Evolutionary conservation across 257 asterid genomes (phyloP).

Genomic region (Jacaranda mimosifolia): DNA sequence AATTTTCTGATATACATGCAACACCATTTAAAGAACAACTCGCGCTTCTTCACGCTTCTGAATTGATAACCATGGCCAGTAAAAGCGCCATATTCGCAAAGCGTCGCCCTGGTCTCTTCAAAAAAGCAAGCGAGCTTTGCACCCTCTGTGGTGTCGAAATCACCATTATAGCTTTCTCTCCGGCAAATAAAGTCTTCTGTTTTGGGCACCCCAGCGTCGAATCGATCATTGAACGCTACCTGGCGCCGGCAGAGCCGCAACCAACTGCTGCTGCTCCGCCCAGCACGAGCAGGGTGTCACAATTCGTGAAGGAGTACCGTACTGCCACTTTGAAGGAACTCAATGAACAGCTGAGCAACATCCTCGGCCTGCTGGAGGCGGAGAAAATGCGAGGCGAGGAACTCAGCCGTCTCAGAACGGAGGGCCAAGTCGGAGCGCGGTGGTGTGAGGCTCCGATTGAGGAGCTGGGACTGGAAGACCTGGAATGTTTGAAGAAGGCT

Average conservation of each 20-base stretch:
- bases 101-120: constrained; percentile 73
- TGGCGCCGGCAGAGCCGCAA: neutral
- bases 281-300: constrained; percentile 14
- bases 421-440: too few species aligned
- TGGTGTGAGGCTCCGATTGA: too few species aligned
- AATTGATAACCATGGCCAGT: too few species aligned
- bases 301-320: constrained; percentile 29
- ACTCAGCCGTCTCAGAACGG: too few species aligned
- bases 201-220: constrained; percentile 70
- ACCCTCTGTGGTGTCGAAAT: constrained; percentile 59
- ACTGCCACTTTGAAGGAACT: constrained; percentile 13
- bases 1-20: too few species aligned
- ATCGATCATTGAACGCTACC: constrained; percentile 40
- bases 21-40: too few species aligned
- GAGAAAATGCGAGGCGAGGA: too few species aligned
- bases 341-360: constrained; percentile 45
- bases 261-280: too few species aligned
- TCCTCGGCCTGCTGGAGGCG: too few species aligned
- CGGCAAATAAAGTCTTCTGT: constrained; percentile 53
- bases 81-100: constrained; percentile 67
- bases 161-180: constrained; percentile 64
- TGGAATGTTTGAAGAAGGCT: too few species aligned
- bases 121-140: constrained; percentile 85
- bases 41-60: too few species aligned
- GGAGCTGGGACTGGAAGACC: too few species aligned